phyloP scores from a whole-genome alignment of 2,329 filamentous ascomycete genomes.

The Arthrobotrys entomopaga region DNA sequence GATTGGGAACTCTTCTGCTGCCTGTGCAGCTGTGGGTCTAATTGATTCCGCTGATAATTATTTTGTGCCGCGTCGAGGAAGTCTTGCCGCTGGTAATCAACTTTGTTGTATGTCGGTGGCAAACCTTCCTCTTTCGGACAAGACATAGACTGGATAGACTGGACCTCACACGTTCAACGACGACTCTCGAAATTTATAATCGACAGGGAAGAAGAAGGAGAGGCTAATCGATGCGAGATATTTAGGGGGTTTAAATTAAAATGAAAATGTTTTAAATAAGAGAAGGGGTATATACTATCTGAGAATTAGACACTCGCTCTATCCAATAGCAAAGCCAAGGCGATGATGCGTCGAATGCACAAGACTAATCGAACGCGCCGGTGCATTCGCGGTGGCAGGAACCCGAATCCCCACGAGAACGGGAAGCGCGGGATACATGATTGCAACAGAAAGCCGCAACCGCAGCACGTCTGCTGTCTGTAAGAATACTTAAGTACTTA shows the following conservation, averaged over 20 bases:
- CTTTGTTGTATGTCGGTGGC: conserved; percentile 14
- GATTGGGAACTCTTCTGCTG: conserved; percentile 9
- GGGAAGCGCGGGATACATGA: conserved; percentile 21
- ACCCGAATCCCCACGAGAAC: conserved; percentile 4
- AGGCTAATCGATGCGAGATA: neutral
- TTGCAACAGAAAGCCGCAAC: conserved; percentile 35
- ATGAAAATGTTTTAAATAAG: neutral
- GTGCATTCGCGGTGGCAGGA: neutral
- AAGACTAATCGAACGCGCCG: no score
- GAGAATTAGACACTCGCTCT: neutral
- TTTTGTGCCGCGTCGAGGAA: neutral
- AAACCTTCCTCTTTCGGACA: conserved; percentile 44
- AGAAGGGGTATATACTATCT: neutral
- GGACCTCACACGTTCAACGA: conserved; percentile 32
- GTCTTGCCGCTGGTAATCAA: conserved; percentile 31
- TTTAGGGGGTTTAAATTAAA: neutral
- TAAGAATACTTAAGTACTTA: no score
- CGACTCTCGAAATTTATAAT: neutral
- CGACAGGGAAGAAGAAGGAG: neutral
- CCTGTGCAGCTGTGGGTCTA: no score
- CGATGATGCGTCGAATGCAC: no score
- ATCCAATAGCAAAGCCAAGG: no score
- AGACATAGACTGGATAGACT: conserved; percentile 9
- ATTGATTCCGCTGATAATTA: neutral
- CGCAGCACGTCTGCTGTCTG: conserved; percentile 3